Base-by-base conservation (phyloP, 148 eudicot species). In the Rheum nobile region DNA sequence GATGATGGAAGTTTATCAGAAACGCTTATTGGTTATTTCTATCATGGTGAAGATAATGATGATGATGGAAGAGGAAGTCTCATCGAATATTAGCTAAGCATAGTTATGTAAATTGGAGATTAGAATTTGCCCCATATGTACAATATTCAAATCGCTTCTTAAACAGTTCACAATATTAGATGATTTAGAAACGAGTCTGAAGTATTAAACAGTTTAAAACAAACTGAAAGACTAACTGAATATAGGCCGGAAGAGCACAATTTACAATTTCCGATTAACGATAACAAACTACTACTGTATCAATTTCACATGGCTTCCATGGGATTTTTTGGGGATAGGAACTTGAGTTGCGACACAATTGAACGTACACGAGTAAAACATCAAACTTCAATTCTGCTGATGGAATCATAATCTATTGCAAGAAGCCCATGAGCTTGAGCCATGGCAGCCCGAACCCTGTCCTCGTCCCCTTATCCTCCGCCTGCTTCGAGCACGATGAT, bases 351-450 rank as follows among this genome's bases (percentile, higher is more conserved):
- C 22, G 6, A 28, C 34, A 59, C 34, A 59, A 28, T 19, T 21
- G 19, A 46, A 46, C 5, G 52, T 16, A 46, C 2, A 48, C 22
- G 1, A 48, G 55, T 19, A n/a, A 48, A 48, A 48, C 55, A 48
- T 48, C 22, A 48, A 16, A 19, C 10, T 9, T n/a, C 10, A 12
- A 44, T 35, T 35, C 37, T 35, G 37, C 47, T 43, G 14, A 55
- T 24, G 31, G 31, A 41, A 37, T 2, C 2, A 41, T 41, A 61
- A 59, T 29, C 22, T 34, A 65, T 17, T 59, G 76, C 41, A 79
- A 71, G 80, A 81, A 84, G 19, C 71, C 79, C 77, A 84, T 79
- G 86, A 90, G 85, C 79, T 86, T 87, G 75, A 86, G 80, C 90
- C 96, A 90, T 0, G 96, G 86, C 55, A 80, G 37, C 1, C 76